These are phyloP conservation scores for Corniculantispora saksenae DNA, from an alignment of 2,329 filamentous ascomycete genomes.

Conservation along the genomic window DNA sequence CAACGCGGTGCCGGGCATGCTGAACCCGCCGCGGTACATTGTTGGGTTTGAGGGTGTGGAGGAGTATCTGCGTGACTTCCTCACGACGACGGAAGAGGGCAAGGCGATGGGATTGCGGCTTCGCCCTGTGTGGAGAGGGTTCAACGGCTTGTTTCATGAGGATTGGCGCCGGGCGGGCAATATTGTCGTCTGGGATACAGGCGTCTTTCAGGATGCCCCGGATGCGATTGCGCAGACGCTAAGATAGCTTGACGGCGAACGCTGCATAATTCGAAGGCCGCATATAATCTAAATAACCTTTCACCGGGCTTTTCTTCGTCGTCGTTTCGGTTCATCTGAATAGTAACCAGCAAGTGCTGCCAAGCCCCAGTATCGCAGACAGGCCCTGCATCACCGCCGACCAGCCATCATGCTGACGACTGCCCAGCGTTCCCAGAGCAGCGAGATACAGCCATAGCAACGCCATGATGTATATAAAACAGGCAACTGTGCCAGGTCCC, in stretches of 20 bases:
- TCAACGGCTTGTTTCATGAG: slow-evolving; percentile 65
- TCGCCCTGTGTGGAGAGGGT: slow-evolving; percentile 54
- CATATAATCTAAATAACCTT: too few relatives aligned
- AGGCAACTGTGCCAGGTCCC: not conserved
- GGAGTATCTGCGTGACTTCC: slow-evolving; percentile 45
- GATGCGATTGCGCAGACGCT: not conserved
- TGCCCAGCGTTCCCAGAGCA: not conserved
- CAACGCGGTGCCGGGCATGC: slow-evolving; percentile 16
- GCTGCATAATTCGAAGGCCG: too few relatives aligned
- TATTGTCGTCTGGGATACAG: slow-evolving; percentile 62
- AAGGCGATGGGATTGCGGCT: slow-evolving; percentile 44
- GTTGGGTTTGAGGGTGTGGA: slow-evolving; percentile 63
- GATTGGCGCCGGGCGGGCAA: slow-evolving; percentile 58
- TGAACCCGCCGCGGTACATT: slow-evolving; percentile 54
- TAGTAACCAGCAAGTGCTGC: not conserved
- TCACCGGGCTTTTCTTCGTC: not conserved
- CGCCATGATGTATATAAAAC: not conserved
- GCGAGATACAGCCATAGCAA: not conserved
- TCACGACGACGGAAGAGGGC: slow-evolving; percentile 40
- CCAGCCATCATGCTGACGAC: too few relatives aligned
- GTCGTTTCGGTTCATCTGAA: not conserved
- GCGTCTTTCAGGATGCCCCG: slow-evolving; percentile 27
- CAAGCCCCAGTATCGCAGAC: not conserved
- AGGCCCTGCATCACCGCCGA: not conserved
- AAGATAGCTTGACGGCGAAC: not conserved